A percentile compares a stretch with the other conserved stretches of the same genome.
phyloP scores from a whole-genome alignment of 2,329 filamentous ascomycete genomes.

The Botryosphaeria dothidea region DNA sequence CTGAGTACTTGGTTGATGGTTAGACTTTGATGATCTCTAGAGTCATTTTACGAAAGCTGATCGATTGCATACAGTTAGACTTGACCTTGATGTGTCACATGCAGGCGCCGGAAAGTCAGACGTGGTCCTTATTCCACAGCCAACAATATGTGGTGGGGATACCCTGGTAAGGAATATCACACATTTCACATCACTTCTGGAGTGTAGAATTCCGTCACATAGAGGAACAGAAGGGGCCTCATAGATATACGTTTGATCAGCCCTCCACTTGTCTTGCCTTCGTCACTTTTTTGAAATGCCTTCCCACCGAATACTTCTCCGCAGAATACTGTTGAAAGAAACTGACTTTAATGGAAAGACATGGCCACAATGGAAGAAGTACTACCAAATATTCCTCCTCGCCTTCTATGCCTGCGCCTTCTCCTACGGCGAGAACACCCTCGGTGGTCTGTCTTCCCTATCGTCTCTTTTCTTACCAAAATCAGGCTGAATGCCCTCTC shows the following conservation, averaged over 20 bases:
- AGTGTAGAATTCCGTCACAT: no score
- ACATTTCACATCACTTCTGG: neutral
- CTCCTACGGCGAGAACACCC: conserved; percentile 44
- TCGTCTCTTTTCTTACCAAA: neutral
- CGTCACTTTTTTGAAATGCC: no score
- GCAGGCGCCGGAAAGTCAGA: conserved; percentile 29
- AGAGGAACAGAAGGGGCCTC: no score
- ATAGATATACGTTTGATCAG: no score
- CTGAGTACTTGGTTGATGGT: conserved; percentile 36
- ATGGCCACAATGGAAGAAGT: conserved; percentile 41
- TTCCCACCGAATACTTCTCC: no score
- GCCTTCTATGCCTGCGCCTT: conserved; percentile 44
- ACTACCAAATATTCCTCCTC: conserved; percentile 42
- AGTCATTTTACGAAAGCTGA: neutral
- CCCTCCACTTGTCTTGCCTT: no score
- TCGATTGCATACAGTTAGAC: neutral
- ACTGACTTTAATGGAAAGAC: conserved; percentile 20
- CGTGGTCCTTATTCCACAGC: conserved; percentile 35
- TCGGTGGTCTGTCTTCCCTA: conserved; percentile 25
- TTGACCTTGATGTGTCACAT: conserved; percentile 21
- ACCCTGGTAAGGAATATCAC: conserved; percentile 25
- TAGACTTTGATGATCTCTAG: neutral
- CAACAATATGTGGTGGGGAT: conserved; percentile 31
- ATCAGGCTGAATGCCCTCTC: neutral
- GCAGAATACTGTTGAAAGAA: no score